These are phyloP conservation scores for Heterobasidion irregulare DNA, from an alignment of 1,284 basidiomycete species.

Conservation along the genomic window DNA sequence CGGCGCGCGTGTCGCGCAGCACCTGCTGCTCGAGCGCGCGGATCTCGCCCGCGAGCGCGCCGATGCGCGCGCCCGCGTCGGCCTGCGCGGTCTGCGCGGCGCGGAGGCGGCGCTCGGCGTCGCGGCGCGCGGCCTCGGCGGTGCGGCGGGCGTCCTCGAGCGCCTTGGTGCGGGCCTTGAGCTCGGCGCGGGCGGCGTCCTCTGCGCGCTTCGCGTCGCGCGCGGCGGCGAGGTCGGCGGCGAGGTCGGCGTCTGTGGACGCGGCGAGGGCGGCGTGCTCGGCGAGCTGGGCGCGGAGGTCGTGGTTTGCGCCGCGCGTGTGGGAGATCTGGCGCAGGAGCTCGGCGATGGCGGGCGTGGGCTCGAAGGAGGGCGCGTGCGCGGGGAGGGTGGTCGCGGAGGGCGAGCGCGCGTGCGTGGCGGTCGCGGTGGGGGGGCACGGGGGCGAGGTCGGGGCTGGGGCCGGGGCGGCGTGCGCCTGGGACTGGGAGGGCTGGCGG, in stretches of 20 bases:
- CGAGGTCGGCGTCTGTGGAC: constrained; percentile 57
- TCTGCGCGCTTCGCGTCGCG: constrained; percentile 78
- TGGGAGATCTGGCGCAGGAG: constrained; percentile 71
- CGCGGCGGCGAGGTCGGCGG: constrained; percentile 66
- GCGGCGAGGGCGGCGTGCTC: constrained; percentile 58
- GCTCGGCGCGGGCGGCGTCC: constrained; percentile 69
- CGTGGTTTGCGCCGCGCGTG: constrained; percentile 58
- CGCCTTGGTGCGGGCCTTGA: constrained; percentile 74
- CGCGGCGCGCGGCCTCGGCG: constrained; percentile 72
- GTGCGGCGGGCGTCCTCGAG: constrained; percentile 84
- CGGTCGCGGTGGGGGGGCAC: constrained; percentile 6
- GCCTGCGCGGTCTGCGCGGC: constrained; percentile 59
- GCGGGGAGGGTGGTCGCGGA: constrained; percentile 9
- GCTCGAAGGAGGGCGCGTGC: constrained; percentile 35
- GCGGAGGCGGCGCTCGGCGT: constrained; percentile 84
- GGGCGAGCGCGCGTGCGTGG: background rate
- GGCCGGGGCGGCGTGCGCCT: constrained; percentile 9
- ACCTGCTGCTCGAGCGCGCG: constrained; percentile 45
- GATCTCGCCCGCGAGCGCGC: constrained; percentile 68
- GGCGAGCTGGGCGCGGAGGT: constrained; percentile 71
- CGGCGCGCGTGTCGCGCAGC: constrained; percentile 31
- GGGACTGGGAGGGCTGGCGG: constrained; percentile 2
- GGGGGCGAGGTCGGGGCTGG: no score
- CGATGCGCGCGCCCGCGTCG: constrained; percentile 56
- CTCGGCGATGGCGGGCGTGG: constrained; percentile 67